Base-by-base conservation (phyloP, 2,329 filamentous ascomycete genomes). In the Teratosphaeria zuluensis region DNA sequence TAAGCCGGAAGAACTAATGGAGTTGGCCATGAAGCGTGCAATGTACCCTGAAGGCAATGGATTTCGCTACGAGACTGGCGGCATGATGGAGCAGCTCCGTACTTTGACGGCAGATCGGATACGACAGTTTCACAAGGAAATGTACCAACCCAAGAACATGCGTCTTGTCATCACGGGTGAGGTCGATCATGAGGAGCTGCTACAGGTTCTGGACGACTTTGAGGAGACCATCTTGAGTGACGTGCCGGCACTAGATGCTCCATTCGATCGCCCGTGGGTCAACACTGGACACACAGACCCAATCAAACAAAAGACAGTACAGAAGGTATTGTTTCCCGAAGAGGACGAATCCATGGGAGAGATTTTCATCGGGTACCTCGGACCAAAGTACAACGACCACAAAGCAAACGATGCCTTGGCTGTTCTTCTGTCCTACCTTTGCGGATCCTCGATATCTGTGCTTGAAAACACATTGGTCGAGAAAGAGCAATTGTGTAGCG, bases 81-180 rank as follows among this genome's bases (percentile, higher is more conserved):
- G 94, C 14, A 90, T 96, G 87, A 95, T 95, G 78, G 90, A 96
- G 67, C 88, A 91, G 35, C 80, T 99, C 55, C 86, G 94, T 51
- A 85, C 91, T 2, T 77, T 99, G 53, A 94, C 90, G 0, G 85
- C 91, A 1, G 88, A 96, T 56, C 86, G 91, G 46, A 99, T 99
- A 64, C 86, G 94, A n/a, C 84, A 87, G 59, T 99, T 97, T 68
- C 94, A 99, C 73, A 86, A 86, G 62, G 89, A 92, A 63, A 97
- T 99, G 92, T 99, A 99, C 70, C 92, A 97, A 72, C 94, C 94
- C 2, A 92, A 92, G 71, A 99, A 99, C 69, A 78, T 99, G 60
- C 95, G 92, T 63, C 77, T 99, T 31, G 83, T 96, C 30, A 85
- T 99, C 60, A 87, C 95, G n/a, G 94, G 94, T 51, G 91, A 96